These are phyloP conservation scores for Paramecium biaurelia DNA, from an alignment of 73 alveolate species.

Conservation along the genomic window DNA sequence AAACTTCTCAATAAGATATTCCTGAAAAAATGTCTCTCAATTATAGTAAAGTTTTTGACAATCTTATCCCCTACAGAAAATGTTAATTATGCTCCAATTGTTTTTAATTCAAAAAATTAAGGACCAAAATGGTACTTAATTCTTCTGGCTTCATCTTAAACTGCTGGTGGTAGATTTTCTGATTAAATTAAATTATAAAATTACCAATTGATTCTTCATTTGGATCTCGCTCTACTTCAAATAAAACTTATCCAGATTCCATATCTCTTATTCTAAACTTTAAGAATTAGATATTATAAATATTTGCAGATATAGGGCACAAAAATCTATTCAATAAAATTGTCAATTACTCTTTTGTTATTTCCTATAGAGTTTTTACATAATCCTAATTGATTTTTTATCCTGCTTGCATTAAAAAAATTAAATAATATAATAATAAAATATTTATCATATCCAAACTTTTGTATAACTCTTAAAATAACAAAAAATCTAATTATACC, in stretches of 20 bases:
- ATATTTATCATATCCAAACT: not conserved
- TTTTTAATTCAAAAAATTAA: constrained; percentile 78
- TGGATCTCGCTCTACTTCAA: constrained; percentile 76
- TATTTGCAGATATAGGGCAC: constrained; percentile 77
- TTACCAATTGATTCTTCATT: constrained; percentile 67
- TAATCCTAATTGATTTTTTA: not conserved
- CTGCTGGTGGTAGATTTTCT: constrained; percentile 81
- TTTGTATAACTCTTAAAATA: not conserved
- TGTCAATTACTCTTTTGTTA: not conserved
- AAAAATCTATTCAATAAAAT: constrained; percentile 46
- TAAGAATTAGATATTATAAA: constrained; percentile 73
- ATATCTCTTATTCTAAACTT: constrained; percentile 74
- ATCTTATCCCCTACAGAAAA: constrained; percentile 80
- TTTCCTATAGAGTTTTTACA: not conserved
- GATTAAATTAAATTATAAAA: not conserved
- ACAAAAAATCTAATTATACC: too few species aligned
- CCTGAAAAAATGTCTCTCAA: constrained; percentile 95
- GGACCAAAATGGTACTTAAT: constrained; percentile 91
- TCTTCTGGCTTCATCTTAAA: constrained; percentile 79
- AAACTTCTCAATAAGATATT: constrained; percentile 73
- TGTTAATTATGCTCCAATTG: constrained; percentile 80
- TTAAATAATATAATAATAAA: not conserved
- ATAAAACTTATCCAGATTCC: constrained; percentile 75
- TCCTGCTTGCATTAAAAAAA: not conserved
- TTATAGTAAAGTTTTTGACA: constrained; percentile 86